Evolutionary conservation across 495 filamentous ascomycete genomes (phyloP).

Genomic region (Trichoderma asperelloides): DNA sequence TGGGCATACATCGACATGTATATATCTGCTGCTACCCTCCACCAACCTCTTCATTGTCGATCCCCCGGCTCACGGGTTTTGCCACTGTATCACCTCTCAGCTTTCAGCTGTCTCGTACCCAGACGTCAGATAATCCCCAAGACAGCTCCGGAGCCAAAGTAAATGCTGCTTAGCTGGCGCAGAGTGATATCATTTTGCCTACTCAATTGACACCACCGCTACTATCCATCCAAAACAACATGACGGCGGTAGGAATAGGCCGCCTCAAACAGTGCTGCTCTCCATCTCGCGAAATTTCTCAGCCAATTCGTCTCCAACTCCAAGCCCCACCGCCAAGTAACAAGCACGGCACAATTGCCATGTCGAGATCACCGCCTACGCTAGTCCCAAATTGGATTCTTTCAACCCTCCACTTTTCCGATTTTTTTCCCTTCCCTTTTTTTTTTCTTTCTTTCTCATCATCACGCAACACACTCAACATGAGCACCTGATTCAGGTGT

Average conservation of each 20-base stretch:
- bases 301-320: not conserved
- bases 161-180: not conserved
- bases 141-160: not conserved
- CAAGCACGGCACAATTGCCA: not conserved
- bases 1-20: no score
- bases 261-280: not conserved
- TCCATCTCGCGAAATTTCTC: not conserved
- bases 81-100: no score
- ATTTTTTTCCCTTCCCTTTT: not conserved
- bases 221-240: not conserved
- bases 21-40: no score
- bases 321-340: not conserved
- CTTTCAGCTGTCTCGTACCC: no score
- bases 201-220: not conserved
- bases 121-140: not conserved
- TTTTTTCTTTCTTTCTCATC: not conserved
- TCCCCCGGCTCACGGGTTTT: no score
- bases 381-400: not conserved
- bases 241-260: no score
- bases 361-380: not conserved
- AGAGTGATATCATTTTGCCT: not conserved
- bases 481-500: not conserved
- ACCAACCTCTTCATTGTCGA: no score
- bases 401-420: not conserved
- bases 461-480: constrained; percentile 14